phyloP scores from a whole-genome alignment of 1,284 basidiomycete species.

The Puccinia coronata region DNA sequence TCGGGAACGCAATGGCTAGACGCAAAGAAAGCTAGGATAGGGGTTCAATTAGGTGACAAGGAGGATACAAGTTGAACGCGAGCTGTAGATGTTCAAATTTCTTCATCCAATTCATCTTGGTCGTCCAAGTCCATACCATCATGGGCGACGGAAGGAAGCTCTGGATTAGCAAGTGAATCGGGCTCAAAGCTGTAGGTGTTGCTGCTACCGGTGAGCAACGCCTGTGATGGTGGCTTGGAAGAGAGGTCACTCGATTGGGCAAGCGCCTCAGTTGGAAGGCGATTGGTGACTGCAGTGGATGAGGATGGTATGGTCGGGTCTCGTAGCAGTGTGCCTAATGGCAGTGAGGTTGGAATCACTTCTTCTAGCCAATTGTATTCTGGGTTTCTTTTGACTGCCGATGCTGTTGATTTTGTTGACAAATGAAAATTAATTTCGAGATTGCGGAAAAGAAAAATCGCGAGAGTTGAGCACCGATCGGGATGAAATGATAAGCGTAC shows the following conservation, averaged over 20 bases:
- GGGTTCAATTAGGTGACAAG: neutral
- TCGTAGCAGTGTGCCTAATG: constrained; percentile 13
- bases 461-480: neutral
- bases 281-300: constrained; percentile 41
- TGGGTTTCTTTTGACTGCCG: constrained; percentile 36
- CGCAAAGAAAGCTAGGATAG: neutral
- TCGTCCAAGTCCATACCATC: constrained; percentile 29
- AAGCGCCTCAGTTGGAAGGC: constrained; percentile 2
- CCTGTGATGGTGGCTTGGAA: neutral
- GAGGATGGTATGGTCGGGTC: constrained; percentile 43
- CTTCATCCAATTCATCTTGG: constrained; percentile 38
- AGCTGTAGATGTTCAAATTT: neutral
- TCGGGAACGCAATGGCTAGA: neutral
- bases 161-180: neutral
- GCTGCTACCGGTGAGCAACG: neutral
- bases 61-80: neutral
- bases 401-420: neutral
- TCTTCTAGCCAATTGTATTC: constrained; percentile 47
- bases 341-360: constrained; percentile 37
- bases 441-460: neutral
- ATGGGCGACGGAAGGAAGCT: neutral
- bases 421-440: neutral
- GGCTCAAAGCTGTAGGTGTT: neutral
- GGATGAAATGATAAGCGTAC: constrained; percentile 24
- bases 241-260: neutral